Percentiles rank a stretch among this genome's conserved stretches.
Conservation (phyloP, 2,329 filamentous ascomycete genomes). For the Grosmannia huntii region DNA sequence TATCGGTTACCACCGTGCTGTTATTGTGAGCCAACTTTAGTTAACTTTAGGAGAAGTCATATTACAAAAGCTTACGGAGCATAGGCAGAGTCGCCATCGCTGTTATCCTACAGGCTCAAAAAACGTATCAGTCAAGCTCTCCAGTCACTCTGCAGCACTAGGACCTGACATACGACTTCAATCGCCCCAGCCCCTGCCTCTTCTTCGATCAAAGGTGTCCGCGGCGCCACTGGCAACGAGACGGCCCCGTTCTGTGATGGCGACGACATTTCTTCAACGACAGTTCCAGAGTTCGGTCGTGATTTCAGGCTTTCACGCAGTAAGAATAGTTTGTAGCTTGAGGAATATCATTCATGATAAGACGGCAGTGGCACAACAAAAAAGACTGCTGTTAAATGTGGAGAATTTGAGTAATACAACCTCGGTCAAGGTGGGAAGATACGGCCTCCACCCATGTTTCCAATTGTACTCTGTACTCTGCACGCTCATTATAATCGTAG, state of each 20-base stretch:
- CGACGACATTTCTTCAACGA: neutral
- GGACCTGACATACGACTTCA: neutral
- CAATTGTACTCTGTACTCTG: no score
- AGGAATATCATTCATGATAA: no score
- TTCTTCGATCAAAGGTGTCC: neutral
- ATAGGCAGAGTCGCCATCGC: neutral
- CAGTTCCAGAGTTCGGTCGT: no score
- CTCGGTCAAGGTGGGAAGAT: no score
- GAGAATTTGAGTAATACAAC: no score
- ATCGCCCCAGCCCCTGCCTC: neutral
- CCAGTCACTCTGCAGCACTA: neutral
- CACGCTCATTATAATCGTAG: no score
- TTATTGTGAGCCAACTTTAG: neutral
- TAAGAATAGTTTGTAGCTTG: no score
- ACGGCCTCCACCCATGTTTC: no score
- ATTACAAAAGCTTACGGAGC: neutral
- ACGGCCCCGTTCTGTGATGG: neutral
- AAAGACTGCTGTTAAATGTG: no score
- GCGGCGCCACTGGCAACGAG: neutral
- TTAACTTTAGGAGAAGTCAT: neutral
- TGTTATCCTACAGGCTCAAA: neutral
- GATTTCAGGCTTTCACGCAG: no score
- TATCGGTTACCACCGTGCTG: neutral
- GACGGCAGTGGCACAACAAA: no score
- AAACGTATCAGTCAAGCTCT: no score